phyloP scores from a whole-genome alignment of 1,284 basidiomycete genomes.

The Lignosus rhinocerotis region DNA sequence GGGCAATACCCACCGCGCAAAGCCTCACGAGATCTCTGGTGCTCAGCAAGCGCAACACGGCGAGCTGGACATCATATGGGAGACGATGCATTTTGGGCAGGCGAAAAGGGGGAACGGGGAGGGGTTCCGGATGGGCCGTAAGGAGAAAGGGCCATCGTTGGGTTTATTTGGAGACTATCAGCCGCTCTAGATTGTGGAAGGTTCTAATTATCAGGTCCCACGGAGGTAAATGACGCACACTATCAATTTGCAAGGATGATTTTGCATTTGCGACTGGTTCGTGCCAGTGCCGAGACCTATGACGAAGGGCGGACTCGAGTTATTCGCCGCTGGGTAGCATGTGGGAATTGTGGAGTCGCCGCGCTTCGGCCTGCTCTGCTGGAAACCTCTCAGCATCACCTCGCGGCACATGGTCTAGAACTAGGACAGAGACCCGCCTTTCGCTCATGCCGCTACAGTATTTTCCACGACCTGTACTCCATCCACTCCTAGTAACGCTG shows the following conservation, averaged over 20 bases:
- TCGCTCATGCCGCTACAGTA: neutral
- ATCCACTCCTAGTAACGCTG: neutral
- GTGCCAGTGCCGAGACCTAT: constrained; percentile 20
- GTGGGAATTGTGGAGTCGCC: constrained; percentile 23
- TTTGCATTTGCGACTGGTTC: constrained; percentile 8
- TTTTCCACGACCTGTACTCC: neutral
- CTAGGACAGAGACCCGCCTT: neutral
- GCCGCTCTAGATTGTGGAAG: constrained; percentile 8
- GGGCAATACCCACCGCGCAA: constrained; percentile 15
- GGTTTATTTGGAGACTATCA: constrained; percentile 21
- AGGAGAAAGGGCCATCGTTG: neutral
- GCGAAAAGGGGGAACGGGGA: constrained; percentile 4
- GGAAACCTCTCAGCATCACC: constrained; percentile 5
- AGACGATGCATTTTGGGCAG: constrained; percentile 11
- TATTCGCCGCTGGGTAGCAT: constrained; percentile 13
- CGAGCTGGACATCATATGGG: constrained; percentile 20
- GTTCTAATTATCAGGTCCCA: constrained; percentile 6
- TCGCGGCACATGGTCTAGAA: constrained; percentile 11
- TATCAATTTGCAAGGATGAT: neutral
- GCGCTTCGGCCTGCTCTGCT: constrained; percentile 11
- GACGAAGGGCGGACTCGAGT: constrained; percentile 8
- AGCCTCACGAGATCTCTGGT: constrained; percentile 16
- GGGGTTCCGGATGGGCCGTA: constrained; percentile 5
- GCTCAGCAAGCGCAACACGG: constrained; percentile 10
- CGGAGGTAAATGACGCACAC: constrained; percentile 13